phyloP scores from a whole-genome alignment of 768 basidiomycete genomes.

The Pisolithus albus region DNA sequence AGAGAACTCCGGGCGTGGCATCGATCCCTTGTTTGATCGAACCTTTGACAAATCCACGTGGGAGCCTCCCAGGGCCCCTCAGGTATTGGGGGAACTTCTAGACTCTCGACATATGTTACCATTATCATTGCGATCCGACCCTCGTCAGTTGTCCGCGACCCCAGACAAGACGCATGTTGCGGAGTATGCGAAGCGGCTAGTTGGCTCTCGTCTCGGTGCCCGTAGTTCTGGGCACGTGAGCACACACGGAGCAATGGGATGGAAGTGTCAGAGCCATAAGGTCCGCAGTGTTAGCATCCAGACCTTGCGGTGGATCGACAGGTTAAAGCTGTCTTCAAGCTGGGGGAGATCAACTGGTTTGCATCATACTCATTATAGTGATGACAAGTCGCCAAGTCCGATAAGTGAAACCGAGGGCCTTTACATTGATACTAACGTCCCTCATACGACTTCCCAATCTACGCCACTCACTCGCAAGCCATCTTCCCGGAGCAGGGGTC shows the following conservation, averaged over 20 bases:
- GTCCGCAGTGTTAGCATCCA: constrained; percentile 56
- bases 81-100: constrained; percentile 82
- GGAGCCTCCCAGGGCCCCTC: constrained; percentile 74
- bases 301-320: constrained; percentile 66
- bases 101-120: constrained; percentile 94
- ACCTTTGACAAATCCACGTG: constrained; percentile 58
- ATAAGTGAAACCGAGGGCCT: constrained; percentile 30
- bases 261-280: constrained; percentile 53
- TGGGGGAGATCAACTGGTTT: constrained; percentile 42
- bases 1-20: constrained; percentile 39
- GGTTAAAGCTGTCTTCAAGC: constrained; percentile 44
- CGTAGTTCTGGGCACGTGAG: constrained; percentile 37
- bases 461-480: constrained; percentile 66
- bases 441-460: constrained; percentile 10
- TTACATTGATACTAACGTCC: constrained; percentile 34
- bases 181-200: constrained; percentile 11
- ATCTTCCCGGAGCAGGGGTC: constrained; percentile 50
- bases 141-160: constrained; percentile 65
- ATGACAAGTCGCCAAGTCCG: constrained; percentile 16
- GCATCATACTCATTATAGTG: constrained; percentile 30
- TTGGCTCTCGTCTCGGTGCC: constrained; percentile 21
- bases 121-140: constrained; percentile 74
- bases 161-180: constrained; percentile 38
- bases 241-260: constrained; percentile 40
- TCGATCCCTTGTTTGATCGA: constrained; percentile 79